Evolutionary conservation across 345 rosid genomes (phyloP).

Genomic region (Camelina laxa): DNA sequence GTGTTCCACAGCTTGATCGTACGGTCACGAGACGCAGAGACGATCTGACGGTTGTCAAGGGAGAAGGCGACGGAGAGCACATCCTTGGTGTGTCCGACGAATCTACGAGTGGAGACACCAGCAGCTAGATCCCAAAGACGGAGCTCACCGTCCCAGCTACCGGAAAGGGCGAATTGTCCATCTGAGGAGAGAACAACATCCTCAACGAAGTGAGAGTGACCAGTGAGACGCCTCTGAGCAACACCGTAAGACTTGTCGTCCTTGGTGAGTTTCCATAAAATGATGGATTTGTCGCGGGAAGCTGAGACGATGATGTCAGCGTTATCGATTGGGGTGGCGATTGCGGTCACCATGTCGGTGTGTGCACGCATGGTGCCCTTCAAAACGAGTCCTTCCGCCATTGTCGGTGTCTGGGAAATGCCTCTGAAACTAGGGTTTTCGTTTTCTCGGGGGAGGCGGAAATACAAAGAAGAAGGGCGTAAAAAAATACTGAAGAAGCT

Average conservation of each 20-base stretch:
- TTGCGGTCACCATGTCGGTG: slow-evolving; percentile 95
- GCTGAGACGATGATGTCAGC: slow-evolving; percentile 87
- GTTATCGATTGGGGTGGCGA: slow-evolving; percentile 92
- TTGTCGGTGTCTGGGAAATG: slow-evolving; percentile 37
- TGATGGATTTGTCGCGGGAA: slow-evolving; percentile 96
- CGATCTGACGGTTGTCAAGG: slow-evolving; percentile 95
- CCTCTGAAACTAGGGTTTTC: slow-evolving; percentile 39
- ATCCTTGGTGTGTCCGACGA: slow-evolving; percentile 95
- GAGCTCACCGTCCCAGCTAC: slow-evolving; percentile 98
- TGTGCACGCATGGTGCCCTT: slow-evolving; percentile 95
- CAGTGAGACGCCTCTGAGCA: slow-evolving; percentile 87
- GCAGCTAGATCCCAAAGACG: slow-evolving; percentile 92
- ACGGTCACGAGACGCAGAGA: slow-evolving; percentile 96
- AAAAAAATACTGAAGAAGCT: neutral
- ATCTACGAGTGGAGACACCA: slow-evolving; percentile 83
- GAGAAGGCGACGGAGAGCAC: slow-evolving; percentile 97
- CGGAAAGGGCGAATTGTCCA: slow-evolving; percentile 95
- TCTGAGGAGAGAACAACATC: slow-evolving; percentile 98
- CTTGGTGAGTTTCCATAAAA: slow-evolving; percentile 86
- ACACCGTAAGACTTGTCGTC: slow-evolving; percentile 87
- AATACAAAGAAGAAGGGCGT: slow-evolving; percentile 2
- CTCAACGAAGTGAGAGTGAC: slow-evolving; percentile 92
- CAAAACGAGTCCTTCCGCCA: slow-evolving; percentile 77
- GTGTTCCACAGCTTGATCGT: slow-evolving; percentile 96
- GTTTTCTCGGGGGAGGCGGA: slow-evolving; percentile 42